Evolutionary conservation across 768 basidiomycete species (phyloP).

Genomic region (Tephrocybe rancida): DNA sequence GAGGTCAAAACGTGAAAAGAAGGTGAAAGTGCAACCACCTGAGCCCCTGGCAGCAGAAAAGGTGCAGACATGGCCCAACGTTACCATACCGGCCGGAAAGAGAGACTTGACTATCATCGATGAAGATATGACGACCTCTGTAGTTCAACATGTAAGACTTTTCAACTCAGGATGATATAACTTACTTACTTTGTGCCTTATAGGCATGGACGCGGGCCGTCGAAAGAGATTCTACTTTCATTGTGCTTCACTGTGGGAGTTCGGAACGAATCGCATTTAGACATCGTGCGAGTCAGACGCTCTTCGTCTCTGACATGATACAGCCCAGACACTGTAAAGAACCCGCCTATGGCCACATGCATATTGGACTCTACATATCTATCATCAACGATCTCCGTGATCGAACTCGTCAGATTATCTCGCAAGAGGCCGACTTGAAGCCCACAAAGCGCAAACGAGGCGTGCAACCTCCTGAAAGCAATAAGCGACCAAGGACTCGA

Average conservation of each 20-base stretch:
- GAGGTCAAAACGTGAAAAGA: no score
- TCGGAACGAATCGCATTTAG: conserved; percentile 5
- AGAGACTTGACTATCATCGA: not conserved
- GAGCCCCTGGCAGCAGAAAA: no score
- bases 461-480: not conserved
- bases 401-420: not conserved
- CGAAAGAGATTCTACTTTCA: conserved; percentile 6
- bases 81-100: not conserved
- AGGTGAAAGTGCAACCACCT: no score
- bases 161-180: not conserved
- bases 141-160: conserved; percentile 1
- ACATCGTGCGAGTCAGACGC: conserved; percentile 6
- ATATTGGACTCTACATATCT: not conserved
- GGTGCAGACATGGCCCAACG: not conserved
- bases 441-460: not conserved
- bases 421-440: not conserved
- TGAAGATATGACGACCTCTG: not conserved
- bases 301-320: conserved; percentile 1
- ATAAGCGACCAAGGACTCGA: conserved; percentile 2
- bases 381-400: conserved; percentile 2
- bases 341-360: conserved; percentile 1
- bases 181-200: not conserved
- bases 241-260: not conserved
- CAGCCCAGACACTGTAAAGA: not conserved
- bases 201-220: conserved; percentile 12